Evolutionary conservation across 768 basidiomycete genomes (phyloP), one percentile per base, ranked within the genome.

Genomic region (Rhizopogon roseolus): DNA sequence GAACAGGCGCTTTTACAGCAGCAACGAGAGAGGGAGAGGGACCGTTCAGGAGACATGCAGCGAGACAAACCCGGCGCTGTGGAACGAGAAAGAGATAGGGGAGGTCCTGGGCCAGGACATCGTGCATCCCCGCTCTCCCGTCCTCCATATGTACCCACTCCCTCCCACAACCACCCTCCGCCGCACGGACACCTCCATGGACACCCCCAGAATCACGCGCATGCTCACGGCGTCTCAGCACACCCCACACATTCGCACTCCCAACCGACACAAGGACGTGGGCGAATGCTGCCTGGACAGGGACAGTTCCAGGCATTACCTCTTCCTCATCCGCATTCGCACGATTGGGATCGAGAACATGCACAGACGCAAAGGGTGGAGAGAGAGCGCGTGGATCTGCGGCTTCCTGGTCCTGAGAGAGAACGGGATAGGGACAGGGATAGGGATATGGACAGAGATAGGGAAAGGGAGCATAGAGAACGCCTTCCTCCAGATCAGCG

Each of bases 291-390:
- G 1, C 67, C 68, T 0, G 67, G 68, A 4, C 67, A 70, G 41
- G 62, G 68, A 39, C 65, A 68, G 39, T 70, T 68, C 52, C 68
- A 66, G 41, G 32, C 61, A 0, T 61, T 63, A 37, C 62, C 66
- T 27, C 25, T n/a, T 14, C 28, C 46, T 0, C 48, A 57, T n/a
- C 57, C 59, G 25, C 57, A 62, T 1, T 34, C 50, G 16, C 66
- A 68, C 10, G 68, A 68, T 51, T 55, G 10, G 32, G 66, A 67
- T 10, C 59, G 64, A 45, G 66, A 68, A 19, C 64, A 66, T 17
- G 5, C 39, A 49, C 46, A 29, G 53, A 57, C 46, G 48, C 22
- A 41, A 36, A 43, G 38, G 40, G 55, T 29, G 38, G 68, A 66
- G 29, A 65, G 64, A 36, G 65, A 62, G 2, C 61, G 64, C n/a